A percentile compares a stretch with the other conserved stretches of the same genome.
Conservation (phyloP, 768 basidiomycete genomes). For the Sutorius australiensis region DNA sequence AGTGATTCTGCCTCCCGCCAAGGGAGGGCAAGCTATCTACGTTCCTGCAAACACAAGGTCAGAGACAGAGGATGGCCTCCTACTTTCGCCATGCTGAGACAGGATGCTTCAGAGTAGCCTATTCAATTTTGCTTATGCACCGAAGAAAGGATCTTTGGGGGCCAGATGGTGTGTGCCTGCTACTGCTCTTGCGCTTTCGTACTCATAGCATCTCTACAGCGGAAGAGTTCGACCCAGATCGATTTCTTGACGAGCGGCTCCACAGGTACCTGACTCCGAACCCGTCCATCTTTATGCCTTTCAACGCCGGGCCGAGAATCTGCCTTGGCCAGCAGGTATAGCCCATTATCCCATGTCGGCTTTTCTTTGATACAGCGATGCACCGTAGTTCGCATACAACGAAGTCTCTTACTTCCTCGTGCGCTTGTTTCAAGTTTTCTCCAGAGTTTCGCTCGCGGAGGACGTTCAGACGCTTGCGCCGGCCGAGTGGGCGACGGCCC, state of each 20-base stretch:
- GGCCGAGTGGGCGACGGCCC: slow-evolving; percentile 36
- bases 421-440: slow-evolving; percentile 54
- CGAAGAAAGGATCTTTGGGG: slow-evolving; percentile 63
- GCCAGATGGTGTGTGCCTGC: slow-evolving; percentile 46
- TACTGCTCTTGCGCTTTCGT: not conserved
- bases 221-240: slow-evolving; percentile 57
- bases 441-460: slow-evolving; percentile 40
- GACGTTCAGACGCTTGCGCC: slow-evolving; percentile 48
- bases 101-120: slow-evolving; percentile 33
- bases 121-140: slow-evolving; percentile 56
- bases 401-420: slow-evolving; percentile 62
- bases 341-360: not conserved
- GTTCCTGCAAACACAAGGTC: slow-evolving; percentile 33
- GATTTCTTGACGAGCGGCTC: slow-evolving; percentile 60
- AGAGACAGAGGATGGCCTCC: not conserved
- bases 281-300: slow-evolving; percentile 47
- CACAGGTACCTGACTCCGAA: slow-evolving; percentile 52
- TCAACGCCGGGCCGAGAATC: slow-evolving; percentile 39
- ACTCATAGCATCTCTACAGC: slow-evolving; percentile 33
- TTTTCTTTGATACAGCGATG: not conserved
- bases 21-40: slow-evolving; percentile 28
- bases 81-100: not conserved
- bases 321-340: slow-evolving; percentile 37
- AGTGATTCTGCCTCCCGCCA: slow-evolving; percentile 20
- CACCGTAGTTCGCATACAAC: slow-evolving; percentile 56